A percentile compares a stretch with the other conserved stretches of the same genome.
phyloP scores from a whole-genome alignment of 2,329 filamentous ascomycete species.

The Periconia digitata region DNA sequence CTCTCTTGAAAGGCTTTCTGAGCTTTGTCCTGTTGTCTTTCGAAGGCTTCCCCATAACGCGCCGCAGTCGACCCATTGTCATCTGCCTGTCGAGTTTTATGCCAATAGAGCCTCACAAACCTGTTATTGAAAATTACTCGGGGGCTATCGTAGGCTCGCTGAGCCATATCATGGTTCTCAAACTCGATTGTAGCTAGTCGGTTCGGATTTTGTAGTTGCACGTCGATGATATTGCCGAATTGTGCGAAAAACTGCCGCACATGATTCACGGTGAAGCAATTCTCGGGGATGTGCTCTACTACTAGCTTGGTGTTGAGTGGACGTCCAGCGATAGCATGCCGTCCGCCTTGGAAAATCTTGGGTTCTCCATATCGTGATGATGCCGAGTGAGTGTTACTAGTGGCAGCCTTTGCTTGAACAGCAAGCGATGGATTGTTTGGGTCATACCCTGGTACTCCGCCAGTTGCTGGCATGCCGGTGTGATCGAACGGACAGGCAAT shows the following conservation, averaged over 20 bases:
- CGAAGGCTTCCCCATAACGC: conserved; percentile 59
- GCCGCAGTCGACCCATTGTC: conserved; percentile 3
- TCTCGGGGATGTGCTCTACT: conserved; percentile 75
- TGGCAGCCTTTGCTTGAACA: conserved; percentile 15
- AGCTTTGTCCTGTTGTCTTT: conserved; percentile 68
- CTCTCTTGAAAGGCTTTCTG: conserved; percentile 71
- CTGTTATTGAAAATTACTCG: conserved; percentile 83
- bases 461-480: conserved; percentile 8
- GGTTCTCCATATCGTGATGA: neutral
- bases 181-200: conserved; percentile 71
- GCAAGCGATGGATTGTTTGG: conserved; percentile 54
- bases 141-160: conserved; percentile 72
- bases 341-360: neutral
- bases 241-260: conserved; percentile 70
- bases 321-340: neutral
- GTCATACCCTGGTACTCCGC: conserved; percentile 56
- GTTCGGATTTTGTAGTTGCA: conserved; percentile 68
- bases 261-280: conserved; percentile 65
- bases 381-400: neutral
- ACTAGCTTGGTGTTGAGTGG: conserved; percentile 65
- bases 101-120: conserved; percentile 84
- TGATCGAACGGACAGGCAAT: conserved; percentile 66
- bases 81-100: conserved; percentile 48
- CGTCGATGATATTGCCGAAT: conserved; percentile 67
- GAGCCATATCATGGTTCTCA: conserved; percentile 65